Percentiles rank a stretch among this genome's conserved stretches.
Evolutionary conservation across 306 rosid genomes (phyloP).

Genomic region (Delonix regia): DNA sequence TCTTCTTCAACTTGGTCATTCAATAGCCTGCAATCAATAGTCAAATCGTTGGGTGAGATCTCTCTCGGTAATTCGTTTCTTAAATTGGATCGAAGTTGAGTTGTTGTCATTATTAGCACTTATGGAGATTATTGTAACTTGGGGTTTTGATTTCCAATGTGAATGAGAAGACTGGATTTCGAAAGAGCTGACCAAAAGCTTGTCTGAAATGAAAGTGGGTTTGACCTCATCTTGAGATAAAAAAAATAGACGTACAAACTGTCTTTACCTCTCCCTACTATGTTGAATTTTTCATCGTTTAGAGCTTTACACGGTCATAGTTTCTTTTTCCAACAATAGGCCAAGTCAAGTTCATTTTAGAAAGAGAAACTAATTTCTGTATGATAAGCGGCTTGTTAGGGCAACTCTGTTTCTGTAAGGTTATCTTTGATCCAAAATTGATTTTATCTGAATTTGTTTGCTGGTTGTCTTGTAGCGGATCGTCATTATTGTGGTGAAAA

Average conservation of each 20-base stretch:
- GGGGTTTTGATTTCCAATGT: constrained; percentile 50
- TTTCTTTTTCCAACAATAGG: constrained; percentile 34
- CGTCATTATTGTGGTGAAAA: constrained; percentile 38
- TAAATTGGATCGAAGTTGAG: constrained; percentile 20
- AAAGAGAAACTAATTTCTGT: constrained; percentile 25
- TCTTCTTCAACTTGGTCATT: constrained; percentile 36
- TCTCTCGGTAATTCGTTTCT: constrained; percentile 19
- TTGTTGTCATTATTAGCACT: constrained; percentile 35
- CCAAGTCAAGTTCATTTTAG: constrained; percentile 5
- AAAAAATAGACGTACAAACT: neutral
- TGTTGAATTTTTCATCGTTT: constrained; percentile 40
- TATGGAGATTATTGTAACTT: constrained; percentile 23
- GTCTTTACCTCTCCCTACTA: constrained; percentile 19
- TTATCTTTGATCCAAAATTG: constrained; percentile 30
- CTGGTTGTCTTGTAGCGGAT: constrained; percentile 47
- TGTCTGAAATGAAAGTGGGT: constrained; percentile 40
- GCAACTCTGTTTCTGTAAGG: constrained; percentile 30
- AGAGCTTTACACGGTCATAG: constrained; percentile 43
- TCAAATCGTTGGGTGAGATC: constrained; percentile 55
- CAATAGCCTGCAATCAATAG: constrained; percentile 27
- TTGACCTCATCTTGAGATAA: constrained; percentile 45
- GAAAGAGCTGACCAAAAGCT: constrained; percentile 46
- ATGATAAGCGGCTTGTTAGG: constrained; percentile 31
- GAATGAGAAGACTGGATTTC: constrained; percentile 47
- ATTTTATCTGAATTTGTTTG: constrained; percentile 41